Evolutionary conservation across 2,329 filamentous ascomycete species (phyloP).

Genomic region (Aciculosporium take): DNA sequence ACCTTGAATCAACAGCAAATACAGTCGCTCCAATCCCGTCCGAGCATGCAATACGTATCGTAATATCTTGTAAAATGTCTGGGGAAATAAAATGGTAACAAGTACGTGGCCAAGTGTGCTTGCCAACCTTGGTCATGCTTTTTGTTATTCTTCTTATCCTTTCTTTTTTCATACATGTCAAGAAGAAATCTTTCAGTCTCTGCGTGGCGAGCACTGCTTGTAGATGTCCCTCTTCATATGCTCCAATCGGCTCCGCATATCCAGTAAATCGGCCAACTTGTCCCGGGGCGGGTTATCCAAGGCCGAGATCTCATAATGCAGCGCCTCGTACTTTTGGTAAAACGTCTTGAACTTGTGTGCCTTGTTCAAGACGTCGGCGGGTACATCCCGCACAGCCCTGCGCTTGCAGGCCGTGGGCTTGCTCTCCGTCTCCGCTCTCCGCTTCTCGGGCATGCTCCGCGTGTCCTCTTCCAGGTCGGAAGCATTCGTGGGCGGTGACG

Average conservation of each 20-base stretch:
- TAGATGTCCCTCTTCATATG: constrained; percentile 47
- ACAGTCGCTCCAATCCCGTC: constrained; percentile 3
- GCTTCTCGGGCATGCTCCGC: constrained; percentile 25
- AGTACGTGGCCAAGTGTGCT: background rate
- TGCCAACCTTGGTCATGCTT: too few species aligned
- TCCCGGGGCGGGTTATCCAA: constrained; percentile 36
- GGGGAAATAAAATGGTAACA: background rate
- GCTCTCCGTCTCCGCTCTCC: constrained; percentile 21
- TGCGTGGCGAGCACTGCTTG: constrained; percentile 24
- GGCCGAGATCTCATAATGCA: constrained; percentile 40
- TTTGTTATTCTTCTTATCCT: too few species aligned
- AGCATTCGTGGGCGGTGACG: constrained; percentile 50
- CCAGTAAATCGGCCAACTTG: constrained; percentile 34
- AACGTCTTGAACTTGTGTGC: constrained; percentile 40
- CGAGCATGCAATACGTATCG: constrained; percentile 5
- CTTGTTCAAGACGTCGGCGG: constrained; percentile 33
- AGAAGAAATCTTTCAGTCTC: constrained; percentile 9
- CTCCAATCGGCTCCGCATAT: constrained; percentile 40
- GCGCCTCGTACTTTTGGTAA: constrained; percentile 41
- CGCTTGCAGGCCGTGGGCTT: constrained; percentile 17
- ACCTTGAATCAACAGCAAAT: background rate
- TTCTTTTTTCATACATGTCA: too few species aligned
- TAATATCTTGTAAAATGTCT: constrained; percentile 3
- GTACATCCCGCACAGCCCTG: constrained; percentile 15
- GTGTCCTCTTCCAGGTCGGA: constrained; percentile 41